phyloP scores from a whole-genome alignment of 495 filamentous ascomycete genomes.

The Hypoxylon crocopeplum region DNA sequence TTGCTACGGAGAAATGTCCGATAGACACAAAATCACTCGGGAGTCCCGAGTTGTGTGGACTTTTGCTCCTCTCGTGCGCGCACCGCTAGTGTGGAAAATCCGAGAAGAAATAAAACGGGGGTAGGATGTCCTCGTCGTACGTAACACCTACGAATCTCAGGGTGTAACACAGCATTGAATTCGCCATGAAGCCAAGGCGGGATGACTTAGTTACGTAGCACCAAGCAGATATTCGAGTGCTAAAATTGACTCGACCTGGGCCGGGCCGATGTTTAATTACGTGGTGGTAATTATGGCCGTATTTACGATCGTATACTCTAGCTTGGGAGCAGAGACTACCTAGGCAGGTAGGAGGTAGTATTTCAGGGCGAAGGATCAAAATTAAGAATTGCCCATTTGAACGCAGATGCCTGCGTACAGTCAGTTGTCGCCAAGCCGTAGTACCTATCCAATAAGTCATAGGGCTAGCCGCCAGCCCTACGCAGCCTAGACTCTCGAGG shows the following conservation, averaged over 20 bases:
- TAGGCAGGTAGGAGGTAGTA: too few species aligned
- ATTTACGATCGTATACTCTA: too few species aligned
- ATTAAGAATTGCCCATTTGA: too few species aligned
- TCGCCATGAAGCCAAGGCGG: not conserved
- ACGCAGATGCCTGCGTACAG: too few species aligned
- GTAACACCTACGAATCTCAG: slow-evolving; percentile 1
- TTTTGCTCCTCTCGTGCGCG: not conserved
- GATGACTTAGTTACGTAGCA: not conserved
- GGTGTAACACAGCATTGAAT: slow-evolving; percentile 17
- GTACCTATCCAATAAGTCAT: not conserved
- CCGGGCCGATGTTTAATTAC: slow-evolving; percentile 3
- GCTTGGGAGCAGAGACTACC: too few species aligned
- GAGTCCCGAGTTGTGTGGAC: slow-evolving; percentile 14
- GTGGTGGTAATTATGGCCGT: too few species aligned
- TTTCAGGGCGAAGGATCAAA: too few species aligned
- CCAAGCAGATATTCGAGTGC: not conserved
- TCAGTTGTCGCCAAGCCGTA: slow-evolving; percentile 2
- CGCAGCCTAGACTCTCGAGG: slow-evolving; percentile 12
- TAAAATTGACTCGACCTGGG: slow-evolving; percentile 6
- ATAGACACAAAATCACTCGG: slow-evolving; percentile 10
- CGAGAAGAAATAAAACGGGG: not conserved
- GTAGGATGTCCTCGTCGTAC: slow-evolving; percentile 1
- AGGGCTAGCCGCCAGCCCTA: slow-evolving; percentile 38
- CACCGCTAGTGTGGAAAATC: not conserved
- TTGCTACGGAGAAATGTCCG: slow-evolving; percentile 4